phyloP scores from a whole-genome alignment of 805 yeast genomes.

The Lipomyces chichibuensis region DNA sequence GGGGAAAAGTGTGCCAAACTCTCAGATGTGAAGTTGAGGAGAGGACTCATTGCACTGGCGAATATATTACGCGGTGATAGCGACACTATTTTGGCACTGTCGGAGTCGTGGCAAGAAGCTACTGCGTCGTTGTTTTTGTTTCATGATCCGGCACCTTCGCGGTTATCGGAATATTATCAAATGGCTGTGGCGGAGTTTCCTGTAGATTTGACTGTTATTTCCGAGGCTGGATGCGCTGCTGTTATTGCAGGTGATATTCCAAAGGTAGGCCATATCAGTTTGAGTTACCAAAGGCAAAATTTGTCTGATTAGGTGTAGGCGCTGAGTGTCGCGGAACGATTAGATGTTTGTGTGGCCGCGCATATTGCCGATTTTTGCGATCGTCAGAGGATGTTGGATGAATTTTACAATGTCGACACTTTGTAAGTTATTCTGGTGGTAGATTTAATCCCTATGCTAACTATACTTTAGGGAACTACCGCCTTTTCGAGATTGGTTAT shows the following conservation, averaged over 20 bases:
- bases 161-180: constrained; percentile 40
- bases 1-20: constrained; percentile 35
- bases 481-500: constrained; percentile 38
- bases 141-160: constrained; percentile 40
- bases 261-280: constrained; percentile 23
- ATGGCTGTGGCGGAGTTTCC: constrained; percentile 36
- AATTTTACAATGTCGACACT: constrained; percentile 35
- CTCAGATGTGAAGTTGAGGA: constrained; percentile 29
- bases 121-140: constrained; percentile 40
- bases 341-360: constrained; percentile 42
- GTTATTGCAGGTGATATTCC: constrained; percentile 39
- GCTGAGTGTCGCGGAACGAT: constrained; percentile 33
- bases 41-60: constrained; percentile 37
- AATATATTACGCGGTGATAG: constrained; percentile 40
- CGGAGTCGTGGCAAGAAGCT: constrained; percentile 44
- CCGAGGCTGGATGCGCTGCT: constrained; percentile 43
- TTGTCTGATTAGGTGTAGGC: not conserved
- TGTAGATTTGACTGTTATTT: constrained; percentile 37
- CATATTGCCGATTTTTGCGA: constrained; percentile 41
- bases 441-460: not conserved
- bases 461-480: constrained; percentile 13
- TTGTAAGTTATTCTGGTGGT: constrained; percentile 10
- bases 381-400: constrained; percentile 39
- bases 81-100: constrained; percentile 36
- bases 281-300: not conserved